Evolutionary conservation across 495 filamentous ascomycete species (phyloP).

Genomic region (Neurospora africana): DNA sequence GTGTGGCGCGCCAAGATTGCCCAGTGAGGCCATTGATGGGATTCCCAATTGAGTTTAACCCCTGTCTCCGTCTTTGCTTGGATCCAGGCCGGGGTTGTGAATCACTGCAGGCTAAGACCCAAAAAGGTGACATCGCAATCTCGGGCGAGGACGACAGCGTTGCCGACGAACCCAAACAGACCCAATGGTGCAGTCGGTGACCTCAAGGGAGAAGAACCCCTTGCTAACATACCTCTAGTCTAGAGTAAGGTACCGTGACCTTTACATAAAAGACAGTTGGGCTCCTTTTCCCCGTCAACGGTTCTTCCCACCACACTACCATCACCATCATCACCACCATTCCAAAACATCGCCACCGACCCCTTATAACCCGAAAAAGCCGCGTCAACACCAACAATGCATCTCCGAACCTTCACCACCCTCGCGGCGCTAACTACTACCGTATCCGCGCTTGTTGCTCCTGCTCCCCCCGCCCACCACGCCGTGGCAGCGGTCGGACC

Average conservation of each 20-base stretch:
- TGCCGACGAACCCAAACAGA: neutral
- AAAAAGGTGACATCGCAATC: neutral
- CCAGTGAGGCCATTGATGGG: neutral
- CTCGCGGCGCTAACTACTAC: neutral
- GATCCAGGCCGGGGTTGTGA: neutral
- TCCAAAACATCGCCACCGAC: neutral
- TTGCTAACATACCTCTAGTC: too few species aligned
- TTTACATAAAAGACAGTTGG: neutral
- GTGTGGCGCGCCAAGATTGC: neutral
- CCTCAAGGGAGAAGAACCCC: neutral
- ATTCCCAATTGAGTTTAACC: neutral
- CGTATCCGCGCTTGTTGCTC: neutral
- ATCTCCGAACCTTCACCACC: neutral
- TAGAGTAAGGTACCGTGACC: too few species aligned
- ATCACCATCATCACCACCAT: neutral
- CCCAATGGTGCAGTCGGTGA: too few species aligned
- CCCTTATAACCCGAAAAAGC: neutral
- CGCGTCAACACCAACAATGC: neutral
- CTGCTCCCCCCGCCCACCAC: neutral
- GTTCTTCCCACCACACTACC: neutral
- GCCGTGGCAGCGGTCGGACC: neutral
- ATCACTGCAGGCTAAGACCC: neutral
- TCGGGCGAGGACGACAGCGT: neutral
- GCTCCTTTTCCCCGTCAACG: neutral
- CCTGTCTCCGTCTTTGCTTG: neutral